Conservation (phyloP, 352 stramenopile species). For the Phytophthora multivora region DNA sequence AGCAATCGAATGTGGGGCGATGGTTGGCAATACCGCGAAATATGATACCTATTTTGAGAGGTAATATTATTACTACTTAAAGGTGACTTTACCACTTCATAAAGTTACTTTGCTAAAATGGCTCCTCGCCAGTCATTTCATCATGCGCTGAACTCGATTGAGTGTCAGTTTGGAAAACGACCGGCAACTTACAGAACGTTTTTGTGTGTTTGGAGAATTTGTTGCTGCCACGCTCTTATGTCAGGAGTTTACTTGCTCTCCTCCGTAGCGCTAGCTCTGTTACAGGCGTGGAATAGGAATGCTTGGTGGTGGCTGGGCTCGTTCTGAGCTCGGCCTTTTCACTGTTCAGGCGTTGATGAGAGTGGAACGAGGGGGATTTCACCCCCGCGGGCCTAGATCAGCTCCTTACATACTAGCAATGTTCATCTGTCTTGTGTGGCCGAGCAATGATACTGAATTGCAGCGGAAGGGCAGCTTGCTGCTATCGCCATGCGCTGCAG, state of each 20-base stretch:
- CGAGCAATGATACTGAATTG: conserved; percentile 85
- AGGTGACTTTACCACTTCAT: conserved; percentile 9
- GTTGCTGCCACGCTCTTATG: conserved; percentile 63
- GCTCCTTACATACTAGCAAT: conserved; percentile 63
- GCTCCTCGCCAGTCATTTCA: conserved; percentile 36
- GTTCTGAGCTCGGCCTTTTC: conserved; percentile 69
- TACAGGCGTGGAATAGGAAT: conserved; percentile 84
- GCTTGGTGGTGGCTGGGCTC: conserved; percentile 60
- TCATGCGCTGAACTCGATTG: neutral
- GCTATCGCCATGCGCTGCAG: conserved; percentile 52
- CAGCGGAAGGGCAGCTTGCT: conserved; percentile 42
- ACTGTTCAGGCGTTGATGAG: conserved; percentile 78
- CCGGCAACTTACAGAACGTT: neutral
- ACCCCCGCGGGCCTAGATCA: conserved; percentile 70
- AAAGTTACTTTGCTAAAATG: neutral
- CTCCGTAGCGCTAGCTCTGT: conserved; percentile 78
- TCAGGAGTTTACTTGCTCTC: conserved; percentile 80
- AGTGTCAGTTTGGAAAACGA: conserved; percentile 29
- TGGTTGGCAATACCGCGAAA: conserved; percentile 1
- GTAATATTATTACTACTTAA: too few species aligned
- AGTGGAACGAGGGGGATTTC: conserved; percentile 58
- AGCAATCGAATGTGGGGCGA: conserved; percentile 15
- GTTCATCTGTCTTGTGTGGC: neutral
- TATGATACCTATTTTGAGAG: too few species aligned
- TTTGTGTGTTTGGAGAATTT: conserved; percentile 14